phyloP scores from a whole-genome alignment of 371 early-diverging fungal species.

The Syncephalastrum sp. region DNA sequence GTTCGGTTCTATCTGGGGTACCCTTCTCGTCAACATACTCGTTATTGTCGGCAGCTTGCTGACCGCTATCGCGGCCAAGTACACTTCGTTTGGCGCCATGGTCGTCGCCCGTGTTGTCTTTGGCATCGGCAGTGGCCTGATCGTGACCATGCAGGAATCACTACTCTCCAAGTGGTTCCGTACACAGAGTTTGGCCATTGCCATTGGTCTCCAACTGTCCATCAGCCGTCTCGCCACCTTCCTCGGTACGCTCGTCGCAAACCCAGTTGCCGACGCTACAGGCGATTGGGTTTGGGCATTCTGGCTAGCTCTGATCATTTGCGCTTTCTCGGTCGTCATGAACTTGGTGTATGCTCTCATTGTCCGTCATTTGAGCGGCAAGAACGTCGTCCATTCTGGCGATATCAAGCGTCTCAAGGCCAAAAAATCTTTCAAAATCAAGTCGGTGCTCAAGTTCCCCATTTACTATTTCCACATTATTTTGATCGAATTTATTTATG shows the following conservation, averaged over 20 bases:
- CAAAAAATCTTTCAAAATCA: slow-evolving; percentile 41
- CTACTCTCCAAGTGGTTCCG: slow-evolving; percentile 60
- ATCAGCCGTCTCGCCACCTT: slow-evolving; percentile 51
- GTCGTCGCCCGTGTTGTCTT: slow-evolving; percentile 52
- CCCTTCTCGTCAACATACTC: slow-evolving; percentile 38
- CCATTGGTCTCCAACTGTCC: slow-evolving; percentile 52
- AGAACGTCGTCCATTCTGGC: slow-evolving; percentile 16
- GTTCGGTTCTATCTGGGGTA: slow-evolving; percentile 54
- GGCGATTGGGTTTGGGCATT: slow-evolving; percentile 54
- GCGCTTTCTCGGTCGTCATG: slow-evolving; percentile 43
- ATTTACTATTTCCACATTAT: slow-evolving; percentile 50
- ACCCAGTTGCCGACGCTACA: slow-evolving; percentile 38
- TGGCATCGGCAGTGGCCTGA: slow-evolving; percentile 54
- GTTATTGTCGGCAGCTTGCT: slow-evolving; percentile 47
- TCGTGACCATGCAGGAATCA: slow-evolving; percentile 62
- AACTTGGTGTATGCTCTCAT: slow-evolving; percentile 47
- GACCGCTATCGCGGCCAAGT: slow-evolving; percentile 44
- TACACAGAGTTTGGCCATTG: slow-evolving; percentile 32
- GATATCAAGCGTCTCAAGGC: slow-evolving; percentile 27
- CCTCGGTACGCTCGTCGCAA: slow-evolving; percentile 48
- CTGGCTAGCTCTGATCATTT: slow-evolving; percentile 51
- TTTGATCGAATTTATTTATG: slow-evolving; percentile 44
- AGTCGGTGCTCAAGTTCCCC: slow-evolving; percentile 46
- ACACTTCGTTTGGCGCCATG: slow-evolving; percentile 37
- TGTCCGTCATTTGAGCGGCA: slow-evolving; percentile 36